Evolutionary conservation across 2,329 filamentous ascomycete genomes (phyloP), one percentile per base, ranked within the genome.

Genomic region (Talaromyces sp.): DNA sequence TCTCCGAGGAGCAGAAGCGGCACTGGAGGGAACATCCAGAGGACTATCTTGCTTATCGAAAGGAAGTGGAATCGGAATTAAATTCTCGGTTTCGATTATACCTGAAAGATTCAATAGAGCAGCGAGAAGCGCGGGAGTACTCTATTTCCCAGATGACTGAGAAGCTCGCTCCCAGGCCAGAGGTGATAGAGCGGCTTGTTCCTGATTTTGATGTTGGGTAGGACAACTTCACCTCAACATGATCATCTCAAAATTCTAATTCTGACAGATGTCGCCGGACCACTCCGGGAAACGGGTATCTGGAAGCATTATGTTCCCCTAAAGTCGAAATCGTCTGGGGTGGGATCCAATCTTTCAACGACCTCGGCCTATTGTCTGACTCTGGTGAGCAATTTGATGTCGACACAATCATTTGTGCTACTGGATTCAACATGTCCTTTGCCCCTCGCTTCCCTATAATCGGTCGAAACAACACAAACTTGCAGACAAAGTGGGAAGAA

Each of bases 21-120:
- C 71, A 67, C 14, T 82, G 81, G 69, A 70, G 69, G 2, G 71
- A 79, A 35, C 75, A 83, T 66, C 79, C 80, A 1, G 73, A 77
- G 47, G 74, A 78, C 57, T 76, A 78, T 64, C 73, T 80, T 31
- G 69, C 74, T 54, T 82, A 80, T 71, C 74, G 81, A 41, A 77
- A 80, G 70, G 70, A 74, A 39, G 78, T 83, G 49, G 80, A 82
- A 68, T 74, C 74, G 16, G 77, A 77, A 62, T 78, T 81, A 62
- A 82, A 82, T 69, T 73, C 71, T 16, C 68, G 78, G 2, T 82
- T 82, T 68, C 74, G 71, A 66, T 78, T 81, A 72, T 81, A 79
- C 65, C 73, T 78, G 43, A 74, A 79, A 63, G 79, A 75, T 49
- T 80, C 79, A 35, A 31, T 47, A 24, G 37, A 61, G 14, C 59